Conservation (phyloP, 2,329 filamentous ascomycete species). For the Cladosporium colombiae region DNA sequence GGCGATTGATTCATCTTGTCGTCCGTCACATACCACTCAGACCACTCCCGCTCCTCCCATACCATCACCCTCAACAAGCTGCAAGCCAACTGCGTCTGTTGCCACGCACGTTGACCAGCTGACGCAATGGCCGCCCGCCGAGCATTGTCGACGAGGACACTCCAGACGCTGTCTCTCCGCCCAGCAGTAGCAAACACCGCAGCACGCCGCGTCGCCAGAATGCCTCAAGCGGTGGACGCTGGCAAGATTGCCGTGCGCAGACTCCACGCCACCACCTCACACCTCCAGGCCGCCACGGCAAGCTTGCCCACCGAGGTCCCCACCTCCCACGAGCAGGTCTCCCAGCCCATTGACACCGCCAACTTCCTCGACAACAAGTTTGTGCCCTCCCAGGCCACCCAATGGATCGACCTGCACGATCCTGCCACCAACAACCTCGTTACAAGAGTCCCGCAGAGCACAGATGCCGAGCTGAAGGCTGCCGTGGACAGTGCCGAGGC, state of each 20-base stretch:
- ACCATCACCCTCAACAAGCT: not conserved
- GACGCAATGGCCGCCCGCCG: slow-evolving; percentile 48
- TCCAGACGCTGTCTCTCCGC: slow-evolving; percentile 42
- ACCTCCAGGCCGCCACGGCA: slow-evolving; percentile 52
- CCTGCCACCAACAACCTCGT: slow-evolving; percentile 84
- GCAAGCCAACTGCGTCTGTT: not conserved
- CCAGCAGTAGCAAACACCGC: slow-evolving; percentile 38
- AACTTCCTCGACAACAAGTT: slow-evolving; percentile 85
- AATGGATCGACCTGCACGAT: slow-evolving; percentile 79
- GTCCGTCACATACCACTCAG: not conserved
- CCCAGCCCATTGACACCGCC: slow-evolving; percentile 68
- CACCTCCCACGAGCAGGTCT: slow-evolving; percentile 69
- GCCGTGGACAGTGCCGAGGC: slow-evolving; percentile 74
- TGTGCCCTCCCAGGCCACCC: slow-evolving; percentile 63
- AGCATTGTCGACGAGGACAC: slow-evolving; percentile 44
- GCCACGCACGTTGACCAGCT: slow-evolving; percentile 2
- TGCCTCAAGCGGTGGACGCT: slow-evolving; percentile 39
- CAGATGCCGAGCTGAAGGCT: slow-evolving; percentile 72
- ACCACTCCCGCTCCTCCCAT: not conserved
- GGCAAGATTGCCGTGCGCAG: slow-evolving; percentile 46
- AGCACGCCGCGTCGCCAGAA: slow-evolving; percentile 37
- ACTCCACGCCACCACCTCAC: slow-evolving; percentile 58
- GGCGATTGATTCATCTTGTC: not conserved
- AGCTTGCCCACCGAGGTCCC: slow-evolving; percentile 62
- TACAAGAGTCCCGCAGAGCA: slow-evolving; percentile 80